Conservation (phyloP, 352 stramenopile genomes). For the Blastocystis sp. region DNA sequence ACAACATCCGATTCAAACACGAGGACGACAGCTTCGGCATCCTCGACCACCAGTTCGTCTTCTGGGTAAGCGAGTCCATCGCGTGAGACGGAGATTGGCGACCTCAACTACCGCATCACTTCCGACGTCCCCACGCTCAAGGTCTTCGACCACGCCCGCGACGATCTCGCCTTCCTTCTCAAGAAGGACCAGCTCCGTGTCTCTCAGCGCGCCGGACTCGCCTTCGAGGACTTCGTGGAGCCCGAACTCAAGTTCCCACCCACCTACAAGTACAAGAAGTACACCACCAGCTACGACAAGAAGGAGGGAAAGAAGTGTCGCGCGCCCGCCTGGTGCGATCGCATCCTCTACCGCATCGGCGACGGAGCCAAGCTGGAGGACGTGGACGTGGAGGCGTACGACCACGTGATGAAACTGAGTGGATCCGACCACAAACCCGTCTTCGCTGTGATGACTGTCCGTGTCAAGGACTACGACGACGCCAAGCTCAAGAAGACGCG, state of each 20-base stretch:
- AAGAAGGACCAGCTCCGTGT: constrained; percentile 64
- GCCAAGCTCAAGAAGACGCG: constrained; percentile 71
- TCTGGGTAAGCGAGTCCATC: constrained; percentile 71
- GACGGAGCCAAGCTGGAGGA: constrained; percentile 61
- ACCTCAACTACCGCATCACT: constrained; percentile 78
- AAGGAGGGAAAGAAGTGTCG: constrained; percentile 93
- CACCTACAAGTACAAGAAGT: constrained; percentile 93
- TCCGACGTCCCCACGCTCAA: constrained; percentile 31
- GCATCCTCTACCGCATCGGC: not conserved
- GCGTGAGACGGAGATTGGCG: constrained; percentile 60
- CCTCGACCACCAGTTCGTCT: constrained; percentile 92
- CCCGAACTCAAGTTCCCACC: constrained; percentile 76
- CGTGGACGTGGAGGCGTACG: constrained; percentile 72
- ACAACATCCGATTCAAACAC: not conserved
- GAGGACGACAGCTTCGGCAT: constrained; percentile 64
- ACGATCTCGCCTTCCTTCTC: constrained; percentile 56
- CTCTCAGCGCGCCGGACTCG: constrained; percentile 67
- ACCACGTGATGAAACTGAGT: constrained; percentile 73
- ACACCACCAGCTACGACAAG: constrained; percentile 85
- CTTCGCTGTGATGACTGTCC: constrained; percentile 76
- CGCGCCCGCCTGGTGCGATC: constrained; percentile 86
- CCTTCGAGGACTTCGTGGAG: constrained; percentile 78
- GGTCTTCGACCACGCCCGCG: constrained; percentile 55
- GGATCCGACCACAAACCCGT: constrained; percentile 97
- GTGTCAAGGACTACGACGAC: constrained; percentile 80